phyloP scores from a whole-genome alignment of 306 rosid genomes.

The Carpinus viminea region DNA sequence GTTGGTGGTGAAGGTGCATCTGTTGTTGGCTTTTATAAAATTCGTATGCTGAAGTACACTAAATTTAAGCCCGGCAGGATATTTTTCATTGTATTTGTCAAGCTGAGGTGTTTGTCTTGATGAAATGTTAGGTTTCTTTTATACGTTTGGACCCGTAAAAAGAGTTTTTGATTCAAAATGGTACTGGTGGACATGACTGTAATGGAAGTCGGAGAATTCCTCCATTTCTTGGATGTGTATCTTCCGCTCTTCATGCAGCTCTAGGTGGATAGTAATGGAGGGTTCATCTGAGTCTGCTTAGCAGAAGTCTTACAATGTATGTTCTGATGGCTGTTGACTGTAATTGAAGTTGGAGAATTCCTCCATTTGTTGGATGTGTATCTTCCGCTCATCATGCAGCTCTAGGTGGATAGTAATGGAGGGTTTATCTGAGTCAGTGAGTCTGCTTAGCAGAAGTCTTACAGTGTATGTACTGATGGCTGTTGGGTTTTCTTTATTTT shows the following conservation, averaged over 20 bases:
- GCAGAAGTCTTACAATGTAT: slow-evolving; percentile 49
- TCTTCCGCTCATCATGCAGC: slow-evolving; percentile 49
- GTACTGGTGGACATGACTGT: slow-evolving; percentile 40
- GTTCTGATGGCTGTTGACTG: neutral
- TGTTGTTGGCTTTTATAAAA: slow-evolving; percentile 8
- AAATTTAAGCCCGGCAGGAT: slow-evolving; percentile 42
- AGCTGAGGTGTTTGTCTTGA: slow-evolving; percentile 35
- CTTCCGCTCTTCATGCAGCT: slow-evolving; percentile 50
- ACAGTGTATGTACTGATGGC: slow-evolving; percentile 18
- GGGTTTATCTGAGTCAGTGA: slow-evolving; percentile 58
- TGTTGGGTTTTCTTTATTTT: no score
- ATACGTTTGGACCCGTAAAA: slow-evolving; percentile 16
- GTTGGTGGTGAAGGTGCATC: slow-evolving; percentile 18
- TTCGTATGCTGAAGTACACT: slow-evolving; percentile 27
- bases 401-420: slow-evolving; percentile 72
- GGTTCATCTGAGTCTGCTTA: slow-evolving; percentile 69
- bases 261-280: slow-evolving; percentile 71
- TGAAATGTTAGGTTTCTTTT: slow-evolving; percentile 20
- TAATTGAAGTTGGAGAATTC: slow-evolving; percentile 37
- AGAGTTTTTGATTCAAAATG: slow-evolving; percentile 50
- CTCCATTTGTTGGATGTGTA: slow-evolving; percentile 44
- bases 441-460: slow-evolving; percentile 40
- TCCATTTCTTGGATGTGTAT: slow-evolving; percentile 46
- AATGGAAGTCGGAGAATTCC: slow-evolving; percentile 36
- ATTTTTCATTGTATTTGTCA: slow-evolving; percentile 28